Evolutionary conservation across 1,284 basidiomycete species (phyloP), one percentile per base, ranked within the genome.

Genomic region (Pascua guehoae): DNA sequence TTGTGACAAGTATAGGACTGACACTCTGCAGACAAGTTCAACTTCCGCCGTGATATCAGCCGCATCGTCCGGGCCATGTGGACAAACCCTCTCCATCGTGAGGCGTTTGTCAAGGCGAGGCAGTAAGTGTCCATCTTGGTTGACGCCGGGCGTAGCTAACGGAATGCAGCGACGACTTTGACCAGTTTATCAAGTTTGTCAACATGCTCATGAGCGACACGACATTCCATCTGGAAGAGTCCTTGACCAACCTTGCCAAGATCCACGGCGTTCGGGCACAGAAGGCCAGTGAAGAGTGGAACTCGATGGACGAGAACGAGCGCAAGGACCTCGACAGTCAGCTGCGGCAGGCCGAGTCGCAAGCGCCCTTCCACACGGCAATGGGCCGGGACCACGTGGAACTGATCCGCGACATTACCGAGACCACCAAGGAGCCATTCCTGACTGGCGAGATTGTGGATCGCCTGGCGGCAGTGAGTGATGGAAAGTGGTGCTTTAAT

Each of bases 131-230:
- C 3, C 2, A 12, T 18, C 9, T n/a, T 18, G 11, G 8, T 5
- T 9, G 12, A 24, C n/a, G 38, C 24, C 7, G 24, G 24, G 24
- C 24, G 24, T 32, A 7, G 24, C 49, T 61, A 10, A 51, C 39
- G 39, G 41, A 1, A 38, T 51, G 41, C 61, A 93, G 89, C 57
- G 84, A 89, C 68, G 84, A 91, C 67, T 86, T 88, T 54, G 90
- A 95, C 63, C 88, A 89, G 73, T 96, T 96, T 72, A 87, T 98
- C 60, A 87, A 89, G 53, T 98, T 99, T 75, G 85, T 93, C 78
- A 98, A 99, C 77, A 82, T 98, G 66, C 88, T 98, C 84, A 97
- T 98, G 82, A 98, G 97, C 82, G 96, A 99, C 71, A 93, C 96
- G 47, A 98, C 96, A 1, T 98, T 93, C 77, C 86, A 98, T 60